phyloP scores from a whole-genome alignment of 1,284 basidiomycete genomes.

The Fereydounia khargensis region DNA sequence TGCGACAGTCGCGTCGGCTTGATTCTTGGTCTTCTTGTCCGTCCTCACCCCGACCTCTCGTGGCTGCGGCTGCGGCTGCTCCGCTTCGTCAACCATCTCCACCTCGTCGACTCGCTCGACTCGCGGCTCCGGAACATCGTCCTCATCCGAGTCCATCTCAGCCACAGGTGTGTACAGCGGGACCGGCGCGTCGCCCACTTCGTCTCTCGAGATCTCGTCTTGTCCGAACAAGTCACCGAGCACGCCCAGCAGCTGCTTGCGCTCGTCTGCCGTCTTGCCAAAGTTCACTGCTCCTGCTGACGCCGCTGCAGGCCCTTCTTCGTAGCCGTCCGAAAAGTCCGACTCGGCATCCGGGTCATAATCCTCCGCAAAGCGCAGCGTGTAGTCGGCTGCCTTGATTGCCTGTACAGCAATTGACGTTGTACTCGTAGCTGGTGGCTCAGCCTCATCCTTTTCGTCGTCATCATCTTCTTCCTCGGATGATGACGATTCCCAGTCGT shows the following conservation, averaged over 20 bases:
- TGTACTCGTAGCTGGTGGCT: background rate
- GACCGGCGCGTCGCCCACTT: constrained; percentile 3
- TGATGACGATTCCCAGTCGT: no score
- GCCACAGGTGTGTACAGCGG: constrained; percentile 57
- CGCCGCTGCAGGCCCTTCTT: constrained; percentile 21
- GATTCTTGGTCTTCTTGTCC: no score
- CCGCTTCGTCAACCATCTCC: no score
- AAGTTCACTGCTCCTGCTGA: constrained; percentile 1
- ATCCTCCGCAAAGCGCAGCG: constrained; percentile 19
- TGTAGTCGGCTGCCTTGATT: constrained; percentile 6
- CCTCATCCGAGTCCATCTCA: constrained; percentile 63
- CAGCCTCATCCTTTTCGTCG: no score
- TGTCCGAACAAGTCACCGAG: constrained; percentile 62
- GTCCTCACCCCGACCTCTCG: no score
- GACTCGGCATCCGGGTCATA: constrained; percentile 32
- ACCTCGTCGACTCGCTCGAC: no score
- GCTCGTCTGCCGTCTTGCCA: constrained; percentile 13
- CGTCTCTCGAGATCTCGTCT: constrained; percentile 62
- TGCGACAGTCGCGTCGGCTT: no score
- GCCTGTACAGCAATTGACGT: background rate
- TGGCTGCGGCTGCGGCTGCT: no score
- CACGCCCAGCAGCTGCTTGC: constrained; percentile 22
- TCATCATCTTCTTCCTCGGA: no score
- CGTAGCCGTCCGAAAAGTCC: constrained; percentile 51
- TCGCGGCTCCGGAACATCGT: no score